phyloP scores from a whole-genome alignment of 2,329 filamentous ascomycete genomes.

The Hymenoscyphus linearis region DNA sequence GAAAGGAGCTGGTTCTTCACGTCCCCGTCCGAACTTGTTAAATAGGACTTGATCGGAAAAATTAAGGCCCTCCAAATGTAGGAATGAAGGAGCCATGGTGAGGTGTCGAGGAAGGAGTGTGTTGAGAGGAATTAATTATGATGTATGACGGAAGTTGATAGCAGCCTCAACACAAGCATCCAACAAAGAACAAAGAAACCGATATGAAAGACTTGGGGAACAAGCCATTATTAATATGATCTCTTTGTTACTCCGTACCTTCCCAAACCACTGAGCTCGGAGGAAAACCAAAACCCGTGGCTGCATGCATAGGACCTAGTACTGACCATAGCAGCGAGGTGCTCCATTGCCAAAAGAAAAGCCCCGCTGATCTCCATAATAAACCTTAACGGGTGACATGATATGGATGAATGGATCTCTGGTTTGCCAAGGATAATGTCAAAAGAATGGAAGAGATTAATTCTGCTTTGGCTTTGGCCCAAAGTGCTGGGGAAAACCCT shows the following conservation, averaged over 20 bases:
- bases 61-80: slow-evolving; percentile 8
- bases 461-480: background rate
- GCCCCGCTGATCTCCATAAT: background rate
- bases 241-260: background rate
- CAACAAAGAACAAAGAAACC: background rate
- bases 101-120: background rate
- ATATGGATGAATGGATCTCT: background rate
- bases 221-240: background rate
- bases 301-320: background rate
- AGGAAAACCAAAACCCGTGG: background rate
- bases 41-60: slow-evolving; percentile 16
- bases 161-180: background rate
- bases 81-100: slow-evolving; percentile 10
- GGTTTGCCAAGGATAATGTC: background rate
- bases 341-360: too few species aligned
- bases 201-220: background rate
- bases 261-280: background rate
- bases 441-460: background rate
- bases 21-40: slow-evolving; percentile 29
- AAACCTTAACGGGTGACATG: background rate
- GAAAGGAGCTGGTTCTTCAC: slow-evolving; percentile 31
- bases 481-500: background rate
- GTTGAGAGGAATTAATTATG: background rate
- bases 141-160: background rate
- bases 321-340: too few species aligned